phyloP scores from a whole-genome alignment of 1,284 basidiomycete genomes.

The Coniferiporia sulphurascens region DNA sequence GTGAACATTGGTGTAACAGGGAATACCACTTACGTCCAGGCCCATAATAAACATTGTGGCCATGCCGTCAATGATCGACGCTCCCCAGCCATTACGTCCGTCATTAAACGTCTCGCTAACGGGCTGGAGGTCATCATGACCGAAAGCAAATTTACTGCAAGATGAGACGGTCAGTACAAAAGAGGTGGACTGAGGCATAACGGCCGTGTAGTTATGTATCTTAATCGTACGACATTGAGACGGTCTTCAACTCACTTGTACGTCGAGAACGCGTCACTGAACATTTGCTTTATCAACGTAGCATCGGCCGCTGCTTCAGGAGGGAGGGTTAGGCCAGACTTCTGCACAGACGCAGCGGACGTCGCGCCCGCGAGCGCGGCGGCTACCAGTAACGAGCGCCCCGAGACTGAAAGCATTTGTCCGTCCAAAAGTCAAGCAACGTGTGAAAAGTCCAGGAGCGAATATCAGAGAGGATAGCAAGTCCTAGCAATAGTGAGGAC shows the following conservation, averaged over 20 bases:
- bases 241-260: conserved; percentile 46
- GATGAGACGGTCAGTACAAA: no score
- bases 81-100: conserved; percentile 67
- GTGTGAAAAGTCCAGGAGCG: background rate
- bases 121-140: conserved; percentile 60
- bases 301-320: conserved; percentile 33
- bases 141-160: conserved; percentile 51
- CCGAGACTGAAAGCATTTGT: background rate
- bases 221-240: background rate
- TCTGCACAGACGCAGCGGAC: conserved; percentile 36
- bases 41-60: conserved; percentile 63
- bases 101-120: conserved; percentile 46
- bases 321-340: conserved; percentile 41
- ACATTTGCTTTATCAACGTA: conserved; percentile 48
- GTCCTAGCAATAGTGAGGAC: no score
- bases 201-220: background rate
- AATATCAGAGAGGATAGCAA: background rate
- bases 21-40: conserved; percentile 35
- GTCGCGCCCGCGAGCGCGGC: background rate
- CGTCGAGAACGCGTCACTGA: conserved; percentile 48
- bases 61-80: conserved; percentile 60
- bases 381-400: background rate
- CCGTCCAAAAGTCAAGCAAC: background rate
- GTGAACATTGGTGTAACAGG: background rate
- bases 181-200: no score